Conservation (phyloP, 805 yeast genomes). For the Myxozyma mucilagina region DNA sequence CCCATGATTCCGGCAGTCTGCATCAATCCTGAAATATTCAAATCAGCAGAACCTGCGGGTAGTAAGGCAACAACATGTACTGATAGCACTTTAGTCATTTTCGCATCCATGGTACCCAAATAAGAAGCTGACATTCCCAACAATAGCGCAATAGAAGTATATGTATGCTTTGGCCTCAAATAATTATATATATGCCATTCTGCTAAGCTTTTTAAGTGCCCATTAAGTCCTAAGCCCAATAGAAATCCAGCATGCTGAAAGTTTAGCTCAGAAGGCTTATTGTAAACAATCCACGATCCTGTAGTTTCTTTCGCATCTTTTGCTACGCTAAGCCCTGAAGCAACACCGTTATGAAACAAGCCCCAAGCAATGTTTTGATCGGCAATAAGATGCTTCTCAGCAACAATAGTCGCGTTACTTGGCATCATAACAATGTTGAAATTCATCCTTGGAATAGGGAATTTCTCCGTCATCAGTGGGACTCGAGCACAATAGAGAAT, state of each 20-base stretch:
- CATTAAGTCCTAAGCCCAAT: slow-evolving; percentile 88
- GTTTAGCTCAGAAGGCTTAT: slow-evolving; percentile 68
- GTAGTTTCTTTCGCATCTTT: slow-evolving; percentile 65
- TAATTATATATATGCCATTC: slow-evolving; percentile 97
- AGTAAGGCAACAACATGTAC: slow-evolving; percentile 90
- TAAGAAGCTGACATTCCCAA: slow-evolving; percentile 92
- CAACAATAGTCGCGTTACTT: slow-evolving; percentile 59
- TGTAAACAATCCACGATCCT: slow-evolving; percentile 91
- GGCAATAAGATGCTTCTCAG: slow-evolving; percentile 57
- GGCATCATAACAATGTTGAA: slow-evolving; percentile 68
- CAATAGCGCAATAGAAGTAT: slow-evolving; percentile 81
- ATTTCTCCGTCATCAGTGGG: slow-evolving; percentile 82
- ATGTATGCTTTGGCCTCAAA: slow-evolving; percentile 81
- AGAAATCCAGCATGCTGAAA: slow-evolving; percentile 94
- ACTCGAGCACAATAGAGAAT: slow-evolving; percentile 63
- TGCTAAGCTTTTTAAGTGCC: slow-evolving; percentile 77
- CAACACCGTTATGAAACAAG: slow-evolving; percentile 85
- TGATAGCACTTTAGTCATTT: slow-evolving; percentile 83
- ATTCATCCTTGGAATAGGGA: slow-evolving; percentile 74
- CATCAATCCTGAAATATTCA: slow-evolving; percentile 77
- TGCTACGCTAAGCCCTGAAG: slow-evolving; percentile 79
- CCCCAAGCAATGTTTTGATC: slow-evolving; percentile 70
- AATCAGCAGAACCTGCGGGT: slow-evolving; percentile 87
- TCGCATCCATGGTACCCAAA: slow-evolving; percentile 78
- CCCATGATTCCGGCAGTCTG: slow-evolving; percentile 93